Conservation (phyloP, 768 basidiomycete genomes). For the Strobilomyces confusus region DNA sequence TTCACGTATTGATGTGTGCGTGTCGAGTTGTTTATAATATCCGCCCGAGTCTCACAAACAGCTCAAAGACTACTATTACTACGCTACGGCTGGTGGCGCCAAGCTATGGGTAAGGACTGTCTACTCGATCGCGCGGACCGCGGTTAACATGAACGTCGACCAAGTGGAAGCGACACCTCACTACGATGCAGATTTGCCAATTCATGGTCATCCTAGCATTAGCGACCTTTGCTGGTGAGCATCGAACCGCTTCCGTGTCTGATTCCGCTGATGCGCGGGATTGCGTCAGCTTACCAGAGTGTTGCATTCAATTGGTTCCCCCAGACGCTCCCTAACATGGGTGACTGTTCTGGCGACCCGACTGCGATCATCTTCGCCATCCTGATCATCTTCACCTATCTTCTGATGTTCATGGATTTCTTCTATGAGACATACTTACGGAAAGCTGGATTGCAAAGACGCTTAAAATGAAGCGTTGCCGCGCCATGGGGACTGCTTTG, state of each 20-base stretch:
- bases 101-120: constrained; percentile 15
- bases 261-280: neutral
- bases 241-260: neutral
- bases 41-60: neutral
- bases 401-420: constrained; percentile 21
- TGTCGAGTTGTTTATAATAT: constrained; percentile 11
- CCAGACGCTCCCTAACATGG: constrained; percentile 12
- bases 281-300: constrained; percentile 15
- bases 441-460: neutral
- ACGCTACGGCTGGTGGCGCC: no score
- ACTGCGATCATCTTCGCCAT: constrained; percentile 10
- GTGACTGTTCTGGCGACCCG: constrained; percentile 14
- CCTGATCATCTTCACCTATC: constrained; percentile 16
- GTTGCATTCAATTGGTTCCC: constrained; percentile 20
- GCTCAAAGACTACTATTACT: constrained; percentile 90
- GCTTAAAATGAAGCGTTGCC: neutral
- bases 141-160: neutral
- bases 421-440: constrained; percentile 17
- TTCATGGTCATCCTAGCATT: constrained; percentile 17
- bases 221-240: constrained; percentile 13
- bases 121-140: neutral
- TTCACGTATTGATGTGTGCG: no score
- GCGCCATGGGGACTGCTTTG: constrained; percentile 7
- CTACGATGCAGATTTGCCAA: constrained; percentile 21
- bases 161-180: constrained; percentile 26